phyloP scores from a whole-genome alignment of 2,329 filamentous ascomycete genomes.

The Leptographium lundbergii region DNA sequence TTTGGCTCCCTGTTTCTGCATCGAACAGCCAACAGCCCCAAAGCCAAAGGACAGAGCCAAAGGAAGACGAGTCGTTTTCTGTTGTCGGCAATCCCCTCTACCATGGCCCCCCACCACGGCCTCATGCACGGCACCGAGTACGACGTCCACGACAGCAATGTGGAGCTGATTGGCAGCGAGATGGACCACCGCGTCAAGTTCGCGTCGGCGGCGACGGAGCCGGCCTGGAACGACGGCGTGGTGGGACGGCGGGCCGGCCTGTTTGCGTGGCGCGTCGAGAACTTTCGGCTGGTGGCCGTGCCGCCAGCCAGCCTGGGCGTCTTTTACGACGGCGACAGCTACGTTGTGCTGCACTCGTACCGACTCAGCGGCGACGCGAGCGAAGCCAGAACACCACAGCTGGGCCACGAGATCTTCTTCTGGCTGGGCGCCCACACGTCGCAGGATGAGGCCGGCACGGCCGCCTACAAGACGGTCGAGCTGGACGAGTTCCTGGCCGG shows the following conservation, averaged over 20 bases:
- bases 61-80: too few species aligned
- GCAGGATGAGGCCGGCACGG: constrained; percentile 56
- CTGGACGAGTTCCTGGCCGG: constrained; percentile 54
- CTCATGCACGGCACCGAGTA: constrained; percentile 51
- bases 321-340: constrained; percentile 58
- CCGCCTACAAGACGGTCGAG: constrained; percentile 60
- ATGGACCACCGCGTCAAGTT: constrained; percentile 58
- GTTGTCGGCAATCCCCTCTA: neutral
- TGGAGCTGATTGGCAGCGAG: constrained; percentile 49
- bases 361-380: constrained; percentile 7
- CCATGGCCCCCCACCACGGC: constrained; percentile 49
- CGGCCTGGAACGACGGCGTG: constrained; percentile 50
- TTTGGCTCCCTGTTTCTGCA: too few species aligned
- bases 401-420: constrained; percentile 56
- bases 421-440: constrained; percentile 54
- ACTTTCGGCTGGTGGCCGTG: constrained; percentile 52
- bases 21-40: too few species aligned
- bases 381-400: constrained; percentile 3
- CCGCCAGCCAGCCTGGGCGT: constrained; percentile 42
- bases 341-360: constrained; percentile 50
- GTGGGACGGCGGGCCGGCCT: constrained; percentile 43
- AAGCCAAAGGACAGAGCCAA: too few species aligned
- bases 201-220: constrained; percentile 50
- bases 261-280: constrained; percentile 53
- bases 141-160: constrained; percentile 56